phyloP scores from a whole-genome alignment of 495 filamentous ascomycete species.

The Hyaloscypha hepaticicola region DNA sequence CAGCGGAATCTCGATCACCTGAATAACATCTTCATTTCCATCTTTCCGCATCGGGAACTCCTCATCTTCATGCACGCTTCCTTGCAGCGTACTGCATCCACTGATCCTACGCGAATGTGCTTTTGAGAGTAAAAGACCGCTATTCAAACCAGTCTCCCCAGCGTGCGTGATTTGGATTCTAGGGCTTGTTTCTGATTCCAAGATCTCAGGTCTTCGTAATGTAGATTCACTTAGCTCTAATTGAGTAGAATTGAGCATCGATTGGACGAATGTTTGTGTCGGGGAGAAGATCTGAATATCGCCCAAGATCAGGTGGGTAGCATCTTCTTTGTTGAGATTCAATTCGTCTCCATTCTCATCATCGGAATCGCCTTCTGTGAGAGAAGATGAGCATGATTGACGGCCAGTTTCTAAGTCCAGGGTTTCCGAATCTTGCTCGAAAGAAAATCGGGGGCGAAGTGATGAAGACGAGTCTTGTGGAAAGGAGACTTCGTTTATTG shows the following conservation, averaged over 20 bases:
- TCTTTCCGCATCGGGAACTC: not conserved
- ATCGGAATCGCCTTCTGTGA: not conserved
- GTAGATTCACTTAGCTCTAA: not conserved
- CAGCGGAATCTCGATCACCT: not conserved
- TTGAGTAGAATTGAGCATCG: not conserved
- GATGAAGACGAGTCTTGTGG: not conserved
- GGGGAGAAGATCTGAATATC: not conserved
- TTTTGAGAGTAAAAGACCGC: not conserved
- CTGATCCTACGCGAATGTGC: not conserved
- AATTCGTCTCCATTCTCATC: not conserved
- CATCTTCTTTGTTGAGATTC: not conserved
- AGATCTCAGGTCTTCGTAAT: not conserved
- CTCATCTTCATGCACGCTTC: not conserved
- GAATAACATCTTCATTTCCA: not conserved
- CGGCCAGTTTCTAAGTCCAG: not conserved
- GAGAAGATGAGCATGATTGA: not conserved
- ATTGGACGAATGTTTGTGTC: not conserved
- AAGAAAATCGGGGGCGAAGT: not conserved
- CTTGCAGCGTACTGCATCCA: not conserved
- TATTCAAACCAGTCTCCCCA: not conserved
- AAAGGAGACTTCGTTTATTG: not conserved
- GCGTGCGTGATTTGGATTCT: not conserved
- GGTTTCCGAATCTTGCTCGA: not conserved
- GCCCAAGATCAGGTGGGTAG: not conserved
- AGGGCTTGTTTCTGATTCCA: not conserved